A percentile compares a stretch with the other conserved stretches of the same genome.
Conservation (phyloP, 164 flowering plant species). For the Aristolochia californica region DNA sequence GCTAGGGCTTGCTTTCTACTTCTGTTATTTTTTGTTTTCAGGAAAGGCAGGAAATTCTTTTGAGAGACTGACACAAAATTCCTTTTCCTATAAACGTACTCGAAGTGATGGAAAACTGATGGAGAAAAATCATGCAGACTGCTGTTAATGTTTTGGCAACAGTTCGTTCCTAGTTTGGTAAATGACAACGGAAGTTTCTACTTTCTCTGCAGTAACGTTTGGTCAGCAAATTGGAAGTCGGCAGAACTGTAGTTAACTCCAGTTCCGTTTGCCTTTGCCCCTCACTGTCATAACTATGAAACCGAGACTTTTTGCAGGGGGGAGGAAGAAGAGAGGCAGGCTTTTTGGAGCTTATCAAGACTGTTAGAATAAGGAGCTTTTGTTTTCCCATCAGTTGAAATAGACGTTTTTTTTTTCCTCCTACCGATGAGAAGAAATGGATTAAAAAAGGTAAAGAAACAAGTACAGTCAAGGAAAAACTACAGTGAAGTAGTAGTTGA, state of each 20-base stretch:
- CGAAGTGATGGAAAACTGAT: slow-evolving; percentile 9
- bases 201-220: slow-evolving; percentile 12
- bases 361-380: too few relatives aligned
- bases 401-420: too few relatives aligned
- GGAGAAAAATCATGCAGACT: slow-evolving; percentile 10
- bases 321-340: too few relatives aligned
- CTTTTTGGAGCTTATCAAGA: too few relatives aligned
- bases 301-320: too few relatives aligned
- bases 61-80: slow-evolving; percentile 3
- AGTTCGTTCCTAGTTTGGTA: not conserved
- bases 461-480: too few relatives aligned
- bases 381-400: too few relatives aligned
- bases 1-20: too few relatives aligned
- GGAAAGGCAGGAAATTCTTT: slow-evolving; percentile 2
- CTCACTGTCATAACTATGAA: not conserved
- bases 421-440: too few relatives aligned
- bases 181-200: slow-evolving; percentile 10
- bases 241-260: slow-evolving; percentile 2
- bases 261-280: not conserved
- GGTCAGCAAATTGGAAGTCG: slow-evolving; percentile 9
- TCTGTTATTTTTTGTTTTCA: not conserved
- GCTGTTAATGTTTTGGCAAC: slow-evolving; percentile 1
- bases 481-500: too few relatives aligned
- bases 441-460: too few relatives aligned
- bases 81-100: slow-evolving; percentile 3